Conservation (phyloP, 352 stramenopile species). For the Lagenidium sp. region DNA sequence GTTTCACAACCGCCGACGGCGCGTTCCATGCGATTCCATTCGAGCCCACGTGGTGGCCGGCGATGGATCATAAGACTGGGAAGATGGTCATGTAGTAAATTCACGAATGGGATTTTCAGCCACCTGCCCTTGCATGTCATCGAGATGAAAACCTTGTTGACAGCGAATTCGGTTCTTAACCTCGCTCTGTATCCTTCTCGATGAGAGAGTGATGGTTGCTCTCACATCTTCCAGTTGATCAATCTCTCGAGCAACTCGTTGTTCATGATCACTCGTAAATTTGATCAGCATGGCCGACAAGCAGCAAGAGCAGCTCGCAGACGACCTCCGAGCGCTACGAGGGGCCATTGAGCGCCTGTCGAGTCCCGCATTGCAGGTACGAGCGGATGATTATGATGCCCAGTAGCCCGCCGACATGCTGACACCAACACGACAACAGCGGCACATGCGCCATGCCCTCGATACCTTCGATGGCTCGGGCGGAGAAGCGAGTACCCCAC, state of each 20-base stretch:
- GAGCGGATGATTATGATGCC: too few species aligned
- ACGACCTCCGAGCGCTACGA: slow-evolving; percentile 2
- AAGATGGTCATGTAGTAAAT: slow-evolving; percentile 53
- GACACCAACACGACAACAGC: slow-evolving; percentile 17
- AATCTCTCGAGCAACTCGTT: too few species aligned
- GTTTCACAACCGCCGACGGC: slow-evolving; percentile 59
- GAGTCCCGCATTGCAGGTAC: slow-evolving; percentile 10
- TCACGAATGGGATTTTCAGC: too few species aligned
- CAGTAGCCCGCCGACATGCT: too few species aligned
- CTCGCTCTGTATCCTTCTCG: too few species aligned
- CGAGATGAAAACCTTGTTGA: too few species aligned
- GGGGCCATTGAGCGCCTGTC: slow-evolving; percentile 8
- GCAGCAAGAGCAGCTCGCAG: not conserved
- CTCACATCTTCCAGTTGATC: too few species aligned
- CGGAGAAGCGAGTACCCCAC: not conserved
- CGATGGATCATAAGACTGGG: slow-evolving; percentile 56
- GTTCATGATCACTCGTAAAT: too few species aligned
- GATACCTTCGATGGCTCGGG: slow-evolving; percentile 21
- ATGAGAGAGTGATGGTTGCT: not conserved
- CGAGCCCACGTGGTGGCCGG: slow-evolving; percentile 66
- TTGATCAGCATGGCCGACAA: slow-evolving; percentile 4
- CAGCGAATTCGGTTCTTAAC: too few species aligned
- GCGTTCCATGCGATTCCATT: slow-evolving; percentile 62
- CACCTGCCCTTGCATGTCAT: too few species aligned
- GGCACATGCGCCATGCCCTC: slow-evolving; percentile 64